phyloP scores from a whole-genome alignment of 768 basidiomycete genomes.

The Thelephora aurantiotincta region DNA sequence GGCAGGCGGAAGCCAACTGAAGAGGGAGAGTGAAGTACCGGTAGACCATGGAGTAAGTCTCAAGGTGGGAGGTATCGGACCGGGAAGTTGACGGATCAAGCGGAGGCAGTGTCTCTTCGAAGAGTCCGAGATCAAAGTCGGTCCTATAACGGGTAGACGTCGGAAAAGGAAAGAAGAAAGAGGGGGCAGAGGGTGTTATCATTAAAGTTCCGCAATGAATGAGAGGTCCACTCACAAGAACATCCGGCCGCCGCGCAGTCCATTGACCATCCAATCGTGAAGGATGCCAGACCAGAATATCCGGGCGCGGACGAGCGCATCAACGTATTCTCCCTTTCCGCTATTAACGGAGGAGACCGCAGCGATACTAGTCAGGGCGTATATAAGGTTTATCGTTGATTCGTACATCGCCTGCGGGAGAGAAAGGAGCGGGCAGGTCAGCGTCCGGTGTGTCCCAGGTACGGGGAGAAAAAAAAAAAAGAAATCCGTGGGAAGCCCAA shows the following conservation, averaged over 20 bases:
- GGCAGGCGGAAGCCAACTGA: constrained; percentile 61
- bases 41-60: constrained; percentile 33
- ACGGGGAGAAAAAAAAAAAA: background rate
- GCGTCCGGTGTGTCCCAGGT: background rate
- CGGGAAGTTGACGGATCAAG: constrained; percentile 7
- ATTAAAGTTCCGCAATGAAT: constrained; percentile 1
- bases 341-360: constrained; percentile 30
- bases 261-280: constrained; percentile 73
- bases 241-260: constrained; percentile 73
- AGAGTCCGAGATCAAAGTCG: constrained; percentile 61
- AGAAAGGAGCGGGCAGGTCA: constrained; percentile 8
- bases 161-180: constrained; percentile 3
- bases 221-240: constrained; percentile 40
- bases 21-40: constrained; percentile 59
- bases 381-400: constrained; percentile 69
- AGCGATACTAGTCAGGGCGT: constrained; percentile 52
- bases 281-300: constrained; percentile 86
- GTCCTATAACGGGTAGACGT: constrained; percentile 25
- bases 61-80: constrained; percentile 19
- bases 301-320: constrained; percentile 49
- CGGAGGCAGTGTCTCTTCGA: constrained; percentile 49
- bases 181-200: constrained; percentile 2
- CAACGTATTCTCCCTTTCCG: constrained; percentile 40
- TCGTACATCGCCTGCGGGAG: constrained; percentile 57
- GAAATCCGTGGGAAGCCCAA: background rate